phyloP scores from a whole-genome alignment of 208 protist genomes.

The Tritrichomonas musculus region DNA sequence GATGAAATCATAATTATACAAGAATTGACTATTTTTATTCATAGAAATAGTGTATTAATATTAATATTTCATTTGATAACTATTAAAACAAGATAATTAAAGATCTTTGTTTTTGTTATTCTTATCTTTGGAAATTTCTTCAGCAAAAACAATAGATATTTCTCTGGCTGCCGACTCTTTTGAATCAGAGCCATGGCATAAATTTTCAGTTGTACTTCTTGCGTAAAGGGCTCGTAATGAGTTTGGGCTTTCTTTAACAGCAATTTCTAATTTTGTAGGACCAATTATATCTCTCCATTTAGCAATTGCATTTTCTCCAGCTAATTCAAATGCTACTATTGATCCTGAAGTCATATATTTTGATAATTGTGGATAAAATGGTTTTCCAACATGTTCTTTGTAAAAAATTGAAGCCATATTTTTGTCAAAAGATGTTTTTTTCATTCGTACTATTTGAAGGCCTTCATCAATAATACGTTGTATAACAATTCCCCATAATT shows the following conservation, averaged over 20 bases:
- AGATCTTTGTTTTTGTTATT: too few relatives aligned
- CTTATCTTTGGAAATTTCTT: too few relatives aligned
- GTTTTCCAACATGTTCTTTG: background rate
- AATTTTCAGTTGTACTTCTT: background rate
- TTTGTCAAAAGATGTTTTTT: background rate
- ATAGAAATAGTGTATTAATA: too few relatives aligned
- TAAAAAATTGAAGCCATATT: background rate
- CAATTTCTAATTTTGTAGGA: background rate
- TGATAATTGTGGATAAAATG: background rate
- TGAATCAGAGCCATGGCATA: background rate
- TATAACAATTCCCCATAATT: background rate
- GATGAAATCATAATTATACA: too few relatives aligned
- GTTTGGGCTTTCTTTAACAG: background rate
- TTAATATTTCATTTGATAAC: too few relatives aligned
- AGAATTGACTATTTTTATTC: too few relatives aligned
- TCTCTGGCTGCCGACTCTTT: slow-evolving; percentile 7
- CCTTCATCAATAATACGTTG: background rate
- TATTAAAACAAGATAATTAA: too few relatives aligned
- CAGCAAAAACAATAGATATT: background rate
- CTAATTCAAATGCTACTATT: background rate
- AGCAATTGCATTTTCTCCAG: background rate
- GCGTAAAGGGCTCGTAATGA: slow-evolving; percentile 4
- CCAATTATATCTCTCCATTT: background rate
- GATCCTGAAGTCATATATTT: background rate
- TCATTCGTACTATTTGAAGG: background rate